Base-by-base conservation (phyloP, 805 yeast species). In the Candida pseudofarinosa region DNA sequence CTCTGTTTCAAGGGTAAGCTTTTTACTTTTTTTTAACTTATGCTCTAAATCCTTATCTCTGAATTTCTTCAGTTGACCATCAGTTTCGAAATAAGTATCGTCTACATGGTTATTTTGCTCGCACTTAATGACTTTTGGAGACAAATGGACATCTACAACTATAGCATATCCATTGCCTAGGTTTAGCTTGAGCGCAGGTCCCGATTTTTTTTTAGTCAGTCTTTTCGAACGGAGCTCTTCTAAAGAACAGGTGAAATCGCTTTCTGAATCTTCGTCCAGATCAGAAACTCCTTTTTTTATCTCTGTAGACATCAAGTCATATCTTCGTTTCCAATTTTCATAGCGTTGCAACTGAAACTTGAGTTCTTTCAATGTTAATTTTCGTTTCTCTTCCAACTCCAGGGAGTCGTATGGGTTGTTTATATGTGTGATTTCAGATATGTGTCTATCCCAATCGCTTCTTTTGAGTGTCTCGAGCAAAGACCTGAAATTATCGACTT, bases 401-500 rank as follows among this genome's bases (percentile, higher is more conserved):
- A 63, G 56, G 2, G 47, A 52, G 54, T 85, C 79, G 4, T 55
- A 54, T 1, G 60, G 45, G 53, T 85, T 71, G 19, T 72, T 66
- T 20, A 85, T 67, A 14, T 62, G 60, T 0, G 88, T 79, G 17
- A 82, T 65, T 7, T 59, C 59, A 2, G 73, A 70, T 31, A 81
- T 56, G 35, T 69, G 65, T 17, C 60, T 52, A 7, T 55, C 51
- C 85, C 87, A 80, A 48, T 70, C 74, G 47, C 69, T 62, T 44
- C 62, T 70, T 19, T 51, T 45, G 3, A 70, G 57, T 43, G 76
- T 60, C 43, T 65, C 58, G 19, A 63, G 63, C 48, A 71, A 74
- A 10, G 74, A 73, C 23, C 66, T 59, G 30, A 79, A 68, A 16
- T 71, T 73, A 41, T 82, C 88, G 23, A 79, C 77, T 52, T 84